These are phyloP conservation scores for Atalantia buxifolia DNA, from an alignment of 345 rosid genomes.

Conservation along the genomic window DNA sequence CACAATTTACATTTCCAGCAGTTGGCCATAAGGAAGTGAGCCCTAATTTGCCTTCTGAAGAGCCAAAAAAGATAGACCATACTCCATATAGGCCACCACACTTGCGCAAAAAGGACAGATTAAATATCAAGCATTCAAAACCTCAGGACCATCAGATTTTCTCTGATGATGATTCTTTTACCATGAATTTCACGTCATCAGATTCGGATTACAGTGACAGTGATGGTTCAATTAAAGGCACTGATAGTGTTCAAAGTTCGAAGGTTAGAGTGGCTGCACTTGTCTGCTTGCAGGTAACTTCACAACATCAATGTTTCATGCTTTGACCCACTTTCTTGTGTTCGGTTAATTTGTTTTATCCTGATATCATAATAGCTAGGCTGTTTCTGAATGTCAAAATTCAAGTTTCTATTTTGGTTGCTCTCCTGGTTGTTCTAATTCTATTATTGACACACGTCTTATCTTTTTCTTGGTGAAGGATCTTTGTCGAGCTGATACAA, in stretches of 20 bases:
- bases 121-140: conserved; percentile 34
- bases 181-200: conserved; percentile 52
- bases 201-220: conserved; percentile 92
- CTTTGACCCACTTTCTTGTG: conserved; percentile 8
- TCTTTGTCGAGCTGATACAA: conserved; percentile 88
- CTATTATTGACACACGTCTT: neutral
- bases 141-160: conserved; percentile 33
- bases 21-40: conserved; percentile 34
- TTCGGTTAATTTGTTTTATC: neutral
- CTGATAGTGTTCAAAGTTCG: conserved; percentile 44
- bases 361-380: neutral
- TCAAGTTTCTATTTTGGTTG: neutral
- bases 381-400: neutral
- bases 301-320: conserved; percentile 4
- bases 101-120: conserved; percentile 64
- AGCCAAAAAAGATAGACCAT: conserved; percentile 29
- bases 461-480: conserved; percentile 44
- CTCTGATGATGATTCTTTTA: conserved; percentile 46
- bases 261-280: conserved; percentile 85
- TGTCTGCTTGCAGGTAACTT: conserved; percentile 69
- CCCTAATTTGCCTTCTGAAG: conserved; percentile 38
- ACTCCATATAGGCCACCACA: conserved; percentile 91
- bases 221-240: conserved; percentile 55
- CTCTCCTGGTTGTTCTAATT: neutral
- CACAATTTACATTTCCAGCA: conserved; percentile 29